Evolutionary conservation across 495 filamentous ascomycete species (phyloP), one percentile per base, ranked within the genome.

Genomic region (Penicillium canescens): DNA sequence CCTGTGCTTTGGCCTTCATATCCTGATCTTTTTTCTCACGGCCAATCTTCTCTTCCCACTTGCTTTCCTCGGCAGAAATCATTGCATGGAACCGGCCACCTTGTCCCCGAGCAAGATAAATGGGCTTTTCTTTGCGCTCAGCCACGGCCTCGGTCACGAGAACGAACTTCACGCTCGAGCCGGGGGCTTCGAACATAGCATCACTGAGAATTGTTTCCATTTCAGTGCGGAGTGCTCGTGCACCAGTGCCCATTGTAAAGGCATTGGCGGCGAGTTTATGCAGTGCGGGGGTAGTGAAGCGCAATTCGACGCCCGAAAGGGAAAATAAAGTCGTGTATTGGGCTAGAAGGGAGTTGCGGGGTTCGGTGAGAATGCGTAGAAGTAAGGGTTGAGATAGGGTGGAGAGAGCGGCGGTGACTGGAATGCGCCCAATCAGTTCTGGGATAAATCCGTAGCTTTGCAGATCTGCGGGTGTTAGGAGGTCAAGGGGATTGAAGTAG

Each of bases 361-460:
- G 94, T 66, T 97, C 93, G 7, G 89, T 97, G 24, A 98, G 82
- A 51, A 98, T 94, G 48, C 91, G 81, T 16, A 90, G 83, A 10
- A 98, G 83, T 42, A 92, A 82, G 12, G 85, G 76, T 45, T 87
- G 83, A n/a, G 86, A 86, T 7, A 98, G 78, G 0, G 94, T 82
- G 4, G 89, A 85, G 1, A 98, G 80, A 0, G 94, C 89, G 38
- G 90, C 90, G 50, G 88, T 85, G 51, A 96, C 87, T 14, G 94
- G 93, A 52, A 98, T 86, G 16, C 94, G 86, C 28, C 94, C 95
- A 45, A 89, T 78, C n/a, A 98, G 80, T 71, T 98, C 94, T 8
- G 94, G 94, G 52, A 98, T 97, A 50, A 98, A 88, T 31, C 95
- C 95, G 66, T 89, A 98, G 35, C 79, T 84, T 70, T 97, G 91